Conservation (phyloP, 257 asterid genomes). For the Solanum clarkiae region DNA sequence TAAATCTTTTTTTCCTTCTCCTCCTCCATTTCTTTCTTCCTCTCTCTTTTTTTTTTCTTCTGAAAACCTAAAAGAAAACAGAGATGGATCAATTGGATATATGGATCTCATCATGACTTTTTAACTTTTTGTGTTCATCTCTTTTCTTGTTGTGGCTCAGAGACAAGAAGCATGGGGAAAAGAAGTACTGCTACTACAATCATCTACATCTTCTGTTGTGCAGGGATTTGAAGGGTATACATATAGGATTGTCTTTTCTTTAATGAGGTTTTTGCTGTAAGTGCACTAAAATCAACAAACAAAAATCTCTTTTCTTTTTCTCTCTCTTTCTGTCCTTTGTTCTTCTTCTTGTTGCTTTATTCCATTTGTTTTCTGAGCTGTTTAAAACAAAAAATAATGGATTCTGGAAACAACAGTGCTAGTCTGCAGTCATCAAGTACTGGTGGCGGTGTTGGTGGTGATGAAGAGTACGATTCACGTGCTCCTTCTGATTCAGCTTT, state of each 20-base stretch:
- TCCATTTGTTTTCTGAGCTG: constrained; percentile 1
- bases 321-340: background rate
- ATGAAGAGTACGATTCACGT: constrained; percentile 67
- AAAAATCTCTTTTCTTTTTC: background rate
- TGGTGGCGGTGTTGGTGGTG: constrained; percentile 9
- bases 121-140: background rate
- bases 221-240: background rate
- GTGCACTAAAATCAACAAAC: background rate
- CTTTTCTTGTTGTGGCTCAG: background rate
- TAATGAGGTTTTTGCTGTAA: background rate
- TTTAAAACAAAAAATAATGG: constrained; percentile 22
- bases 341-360: background rate
- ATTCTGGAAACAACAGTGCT: constrained; percentile 61
- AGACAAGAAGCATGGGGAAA: background rate
- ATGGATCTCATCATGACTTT: background rate
- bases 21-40: background rate
- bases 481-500: constrained; percentile 13
- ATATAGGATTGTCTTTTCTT: background rate
- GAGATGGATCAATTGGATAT: background rate
- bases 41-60: background rate
- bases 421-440: constrained; percentile 58
- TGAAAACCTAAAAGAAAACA: background rate
- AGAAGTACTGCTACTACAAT: background rate
- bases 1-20: background rate
- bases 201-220: background rate